A percentile compares a stretch with the other conserved stretches of the same genome.
Conservation (phyloP, 2,329 filamentous ascomycete genomes). For the Aureobasidium sp. region DNA sequence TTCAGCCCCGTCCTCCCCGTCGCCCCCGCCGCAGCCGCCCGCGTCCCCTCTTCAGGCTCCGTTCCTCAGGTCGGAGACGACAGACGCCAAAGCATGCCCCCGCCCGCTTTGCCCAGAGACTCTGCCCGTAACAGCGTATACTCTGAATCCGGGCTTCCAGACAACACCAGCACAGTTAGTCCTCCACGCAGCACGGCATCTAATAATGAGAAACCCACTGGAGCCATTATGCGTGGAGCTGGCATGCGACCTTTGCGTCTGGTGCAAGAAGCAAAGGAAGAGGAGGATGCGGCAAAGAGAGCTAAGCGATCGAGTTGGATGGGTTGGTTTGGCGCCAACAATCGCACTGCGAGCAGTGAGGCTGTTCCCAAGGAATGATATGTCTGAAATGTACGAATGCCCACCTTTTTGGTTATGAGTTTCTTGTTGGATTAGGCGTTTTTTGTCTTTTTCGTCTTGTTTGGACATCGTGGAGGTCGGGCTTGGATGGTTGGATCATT, state of each 20-base stretch:
- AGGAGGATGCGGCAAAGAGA: constrained; percentile 33
- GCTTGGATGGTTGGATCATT: neutral
- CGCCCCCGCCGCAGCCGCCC: constrained; percentile 40
- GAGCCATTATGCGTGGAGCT: constrained; percentile 43
- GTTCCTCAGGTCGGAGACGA: constrained; percentile 28
- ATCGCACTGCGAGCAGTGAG: neutral
- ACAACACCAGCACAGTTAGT: constrained; percentile 28
- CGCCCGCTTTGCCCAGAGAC: constrained; percentile 17
- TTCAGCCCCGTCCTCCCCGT: constrained; percentile 40
- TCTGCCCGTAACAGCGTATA: constrained; percentile 24
- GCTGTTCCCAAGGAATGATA: constrained; percentile 1
- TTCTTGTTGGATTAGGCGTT: neutral
- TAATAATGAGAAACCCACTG: constrained; percentile 23
- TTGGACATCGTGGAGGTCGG: too few species aligned
- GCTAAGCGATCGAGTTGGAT: constrained; percentile 41
- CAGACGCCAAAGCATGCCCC: constrained; percentile 5
- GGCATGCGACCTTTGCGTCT: constrained; percentile 80
- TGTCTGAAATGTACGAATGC: neutral
- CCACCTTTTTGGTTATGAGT: neutral
- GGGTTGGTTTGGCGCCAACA: constrained; percentile 31
- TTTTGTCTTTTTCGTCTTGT: neutral
- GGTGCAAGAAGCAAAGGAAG: constrained; percentile 61
- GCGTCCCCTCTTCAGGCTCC: constrained; percentile 43
- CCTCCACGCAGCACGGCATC: constrained; percentile 50
- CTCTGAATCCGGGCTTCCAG: constrained; percentile 20